Evolutionary conservation across 169 alveolate genomes (phyloP), one percentile per base, ranked within the genome.

Genomic region (Plasmodium ovale): DNA sequence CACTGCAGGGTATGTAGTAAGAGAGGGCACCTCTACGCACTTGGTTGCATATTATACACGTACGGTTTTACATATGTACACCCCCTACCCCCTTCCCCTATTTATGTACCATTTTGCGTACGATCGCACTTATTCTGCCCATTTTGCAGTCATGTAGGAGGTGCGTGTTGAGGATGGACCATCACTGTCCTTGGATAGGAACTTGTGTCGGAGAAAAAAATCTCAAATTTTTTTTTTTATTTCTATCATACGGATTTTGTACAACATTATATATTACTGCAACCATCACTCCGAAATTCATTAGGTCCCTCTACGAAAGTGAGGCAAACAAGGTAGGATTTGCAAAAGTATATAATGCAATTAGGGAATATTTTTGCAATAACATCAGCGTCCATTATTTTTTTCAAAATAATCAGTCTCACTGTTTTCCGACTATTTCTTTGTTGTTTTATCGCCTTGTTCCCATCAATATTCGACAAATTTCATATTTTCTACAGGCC

Each of bases 151-250:
- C 74, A n/a, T 74, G 88, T 19, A 37, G 60, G 29, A 59, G 58
- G 31, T 74, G 88, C 37, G 73, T 74, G 51, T 67, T 74, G 51
- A 74, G 60, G 70, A 74, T 74, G 88, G 88, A 74, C 14, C 88
- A 74, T 27, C 88, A 74, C 21, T 74, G 88, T n/a, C 88, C 88
- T 39, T 74, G 88, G 88, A 74, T 74, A 60, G 88, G 88, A 14
- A 74, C 88, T 10, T 74, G 88, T 10, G 88, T 74, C 21, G 88
- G 88, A 7, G 88, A 74, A 65, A 74, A 65, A 67, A 74, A 74
- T 19, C 37, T 74, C 29, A 74, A 74, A 14, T 74, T 60, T 44
- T 74, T 74, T 74, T 74, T 74, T 53, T 37, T 74, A 19, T 74
- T 74, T 14, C 44, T 74, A 67, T 39, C 37, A 2, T 74, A 74